Evolutionary conservation across 1,139 yeast genomes (phyloP), one percentile per base, ranked within the genome.

Genomic region (Candida neerlandica): DNA sequence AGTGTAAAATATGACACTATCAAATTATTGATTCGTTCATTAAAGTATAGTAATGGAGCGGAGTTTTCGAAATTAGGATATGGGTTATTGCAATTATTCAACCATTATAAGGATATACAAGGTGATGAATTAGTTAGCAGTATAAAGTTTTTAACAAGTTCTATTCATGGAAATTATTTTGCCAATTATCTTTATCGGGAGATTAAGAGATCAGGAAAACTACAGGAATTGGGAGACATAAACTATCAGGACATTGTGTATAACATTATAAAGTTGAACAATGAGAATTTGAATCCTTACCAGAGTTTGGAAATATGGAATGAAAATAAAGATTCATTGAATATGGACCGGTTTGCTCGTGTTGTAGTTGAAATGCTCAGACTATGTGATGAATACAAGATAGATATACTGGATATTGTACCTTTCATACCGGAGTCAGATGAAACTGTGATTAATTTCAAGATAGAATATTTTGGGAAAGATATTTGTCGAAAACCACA

Each of bases 391-490:
- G 38, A 21, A 40, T 10, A 32, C 23, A 12, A 11, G 11, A 5
- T 43, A 18, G 42, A 39, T 39, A 19, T 5, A 14, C 23, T 26
- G 21, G 23, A 26, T 3, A 39, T 39, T 26, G 9, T 39, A 15
- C 16, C 19, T 9, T 26, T 10, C 5, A 26, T 39, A n/a, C 32
- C 32, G 12, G 27, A 19, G 9, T 9, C 33, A 7, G n/a, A 26
- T 10, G 12, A 26, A 23, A 23, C 9, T 11, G 40, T 58, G 21
- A 34, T 55, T 26, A 63, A 60, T 33, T 49, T 49, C 34, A 48
- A 58, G 15, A 35, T 64, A 10, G 48, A 51, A 35, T 55, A 53
- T 45, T 59, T 50, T 47, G 67, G 64, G 3, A 51, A 54, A 6
- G 29, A 51, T 9, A 10, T 43, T n/a, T 30, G 43, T 5, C 15